Conservation (phyloP, 768 basidiomycete genomes). For the Tulasnella sp. region DNA sequence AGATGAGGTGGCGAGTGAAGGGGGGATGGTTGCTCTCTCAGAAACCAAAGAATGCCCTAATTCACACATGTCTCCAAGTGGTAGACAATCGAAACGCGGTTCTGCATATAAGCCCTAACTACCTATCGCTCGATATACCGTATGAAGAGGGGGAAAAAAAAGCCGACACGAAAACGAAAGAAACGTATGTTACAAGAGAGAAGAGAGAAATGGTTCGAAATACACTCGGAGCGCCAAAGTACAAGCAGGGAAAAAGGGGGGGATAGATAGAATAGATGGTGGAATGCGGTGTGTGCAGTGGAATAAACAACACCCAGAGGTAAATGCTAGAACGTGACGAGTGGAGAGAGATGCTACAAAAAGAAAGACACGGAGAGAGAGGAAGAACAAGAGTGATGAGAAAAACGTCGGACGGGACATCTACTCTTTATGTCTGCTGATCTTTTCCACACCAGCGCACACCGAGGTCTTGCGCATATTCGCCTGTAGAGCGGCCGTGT, state of each 20-base stretch:
- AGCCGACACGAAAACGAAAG: too few relatives aligned
- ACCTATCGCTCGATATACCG: background rate
- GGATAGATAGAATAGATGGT: background rate
- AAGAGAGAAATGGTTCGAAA: background rate
- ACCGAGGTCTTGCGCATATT: constrained; percentile 15
- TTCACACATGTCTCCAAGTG: background rate
- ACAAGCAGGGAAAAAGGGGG: background rate
- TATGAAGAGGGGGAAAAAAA: background rate
- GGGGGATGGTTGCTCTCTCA: constrained; percentile 6
- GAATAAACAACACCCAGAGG: background rate
- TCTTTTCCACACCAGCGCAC: constrained; percentile 29
- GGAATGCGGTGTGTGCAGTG: background rate
- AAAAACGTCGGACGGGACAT: background rate
- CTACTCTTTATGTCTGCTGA: constrained; percentile 28
- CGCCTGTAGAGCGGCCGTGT: constrained; percentile 4
- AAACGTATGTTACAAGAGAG: background rate
- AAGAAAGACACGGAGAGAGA: background rate
- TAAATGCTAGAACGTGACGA: background rate
- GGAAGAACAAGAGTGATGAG: background rate
- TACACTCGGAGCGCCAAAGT: background rate
- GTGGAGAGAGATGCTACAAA: background rate
- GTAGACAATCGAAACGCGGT: background rate
- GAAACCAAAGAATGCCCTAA: constrained; percentile 3
- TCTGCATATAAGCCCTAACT: background rate
- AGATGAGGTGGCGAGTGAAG: constrained; percentile 2